Conservation (phyloP, 176 grass and related monocot genomes). For the Carex kokanica region DNA sequence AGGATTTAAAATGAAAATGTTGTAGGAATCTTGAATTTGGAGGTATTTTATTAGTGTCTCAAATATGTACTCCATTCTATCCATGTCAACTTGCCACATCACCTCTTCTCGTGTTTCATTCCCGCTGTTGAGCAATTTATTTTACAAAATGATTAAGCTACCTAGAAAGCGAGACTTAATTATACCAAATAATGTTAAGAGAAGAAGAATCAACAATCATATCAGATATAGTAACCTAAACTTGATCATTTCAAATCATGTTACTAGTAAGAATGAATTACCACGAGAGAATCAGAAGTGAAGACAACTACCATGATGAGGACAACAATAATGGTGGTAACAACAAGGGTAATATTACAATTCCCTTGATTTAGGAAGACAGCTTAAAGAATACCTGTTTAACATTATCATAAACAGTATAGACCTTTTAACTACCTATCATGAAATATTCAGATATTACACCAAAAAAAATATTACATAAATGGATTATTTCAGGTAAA, state of each 20-base stretch:
- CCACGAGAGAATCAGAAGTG: background rate
- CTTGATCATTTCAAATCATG: background rate
- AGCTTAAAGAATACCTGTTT: background rate
- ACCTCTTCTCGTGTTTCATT: constrained; percentile 39
- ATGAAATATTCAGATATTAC: background rate
- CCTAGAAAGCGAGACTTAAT: background rate
- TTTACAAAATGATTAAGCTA: background rate
- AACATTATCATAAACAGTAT: background rate
- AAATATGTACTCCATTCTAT: constrained; percentile 83
- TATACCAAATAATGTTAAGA: background rate
- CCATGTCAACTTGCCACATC: constrained; percentile 77
- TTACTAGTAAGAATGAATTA: background rate
- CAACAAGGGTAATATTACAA: background rate
- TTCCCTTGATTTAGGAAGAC: background rate
- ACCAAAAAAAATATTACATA: background rate
- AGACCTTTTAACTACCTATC: background rate
- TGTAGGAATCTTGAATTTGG: constrained; percentile 91
- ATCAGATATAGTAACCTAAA: background rate
- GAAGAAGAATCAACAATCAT: background rate
- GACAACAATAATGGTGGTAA: background rate
- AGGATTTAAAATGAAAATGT: constrained; percentile 89
- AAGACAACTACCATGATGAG: background rate
- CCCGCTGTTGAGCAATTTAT: constrained; percentile 30
- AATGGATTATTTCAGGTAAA: background rate
- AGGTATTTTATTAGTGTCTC: constrained; percentile 74